A percentile compares a stretch with the other conserved stretches of the same genome.
These are phyloP conservation scores for Plasmodium berghei DNA, from an alignment of 169 alveolate species.

Conservation along the genomic window DNA sequence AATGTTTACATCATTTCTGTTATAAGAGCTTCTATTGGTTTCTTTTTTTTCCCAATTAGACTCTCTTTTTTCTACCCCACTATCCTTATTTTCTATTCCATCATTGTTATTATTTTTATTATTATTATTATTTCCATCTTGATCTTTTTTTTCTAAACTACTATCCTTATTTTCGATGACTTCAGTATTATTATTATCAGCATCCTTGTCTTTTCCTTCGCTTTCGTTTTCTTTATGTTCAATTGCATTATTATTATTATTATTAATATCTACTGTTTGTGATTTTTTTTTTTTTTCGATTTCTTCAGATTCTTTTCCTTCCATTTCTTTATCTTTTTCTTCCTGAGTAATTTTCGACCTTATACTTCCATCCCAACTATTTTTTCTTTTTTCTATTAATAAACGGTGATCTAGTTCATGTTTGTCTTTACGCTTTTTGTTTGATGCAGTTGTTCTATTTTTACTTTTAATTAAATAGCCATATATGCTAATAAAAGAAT, in stretches of 20 bases:
- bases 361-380: conserved; percentile 2
- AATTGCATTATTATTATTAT: background rate
- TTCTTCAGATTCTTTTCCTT: background rate
- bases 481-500: conserved; percentile 59
- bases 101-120: background rate
- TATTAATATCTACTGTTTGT: background rate
- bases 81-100: conserved; percentile 4
- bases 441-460: background rate
- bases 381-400: conserved; percentile 5
- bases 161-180: background rate
- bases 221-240: background rate
- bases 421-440: conserved; percentile 14
- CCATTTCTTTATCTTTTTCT: background rate
- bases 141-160: background rate
- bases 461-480: conserved; percentile 54
- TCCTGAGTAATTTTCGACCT: background rate
- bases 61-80: background rate
- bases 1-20: conserved; percentile 44
- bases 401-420: background rate
- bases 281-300: background rate
- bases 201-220: background rate
- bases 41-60: background rate
- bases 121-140: background rate
- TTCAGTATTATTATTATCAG: background rate
- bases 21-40: conserved; percentile 8